Conservation (phyloP, 2,329 filamentous ascomycete genomes). For the Diplodia intermedia region DNA sequence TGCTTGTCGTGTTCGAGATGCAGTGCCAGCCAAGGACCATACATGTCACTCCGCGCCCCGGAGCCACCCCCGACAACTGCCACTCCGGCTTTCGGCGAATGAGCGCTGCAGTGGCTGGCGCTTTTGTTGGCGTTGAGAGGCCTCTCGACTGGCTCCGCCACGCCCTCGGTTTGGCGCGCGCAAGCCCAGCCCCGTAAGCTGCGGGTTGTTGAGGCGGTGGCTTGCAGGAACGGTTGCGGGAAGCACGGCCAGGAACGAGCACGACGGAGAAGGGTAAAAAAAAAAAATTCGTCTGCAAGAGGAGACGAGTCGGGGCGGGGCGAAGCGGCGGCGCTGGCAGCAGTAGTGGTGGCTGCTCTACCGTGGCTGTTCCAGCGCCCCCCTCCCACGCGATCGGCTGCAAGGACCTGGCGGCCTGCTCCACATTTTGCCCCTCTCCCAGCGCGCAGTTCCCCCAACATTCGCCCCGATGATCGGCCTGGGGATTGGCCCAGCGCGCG, state of each 20-base stretch:
- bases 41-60: background rate
- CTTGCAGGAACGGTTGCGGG: conserved; percentile 13
- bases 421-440: conserved; percentile 20
- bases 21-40: conserved; percentile 1
- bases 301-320: background rate
- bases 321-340: conserved; percentile 7
- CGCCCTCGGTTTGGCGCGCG: background rate
- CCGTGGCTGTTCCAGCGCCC: conserved; percentile 4
- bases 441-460: conserved; percentile 21
- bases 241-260: background rate
- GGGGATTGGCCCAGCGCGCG: conserved; percentile 16
- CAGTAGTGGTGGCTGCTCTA: conserved; percentile 1
- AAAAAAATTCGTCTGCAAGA: background rate
- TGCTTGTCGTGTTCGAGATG: conserved; percentile 10
- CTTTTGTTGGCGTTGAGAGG: background rate
- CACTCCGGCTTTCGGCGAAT: background rate
- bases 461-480: conserved; percentile 25
- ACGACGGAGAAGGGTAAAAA: background rate
- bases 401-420: conserved; percentile 16
- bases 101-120: background rate
- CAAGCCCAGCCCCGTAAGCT: conserved; percentile 4
- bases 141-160: background rate
- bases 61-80: conserved; percentile 5
- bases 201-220: conserved; percentile 4
- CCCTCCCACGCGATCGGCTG: conserved; percentile 6